phyloP scores from a whole-genome alignment of 805 yeast genomes.

The Candida schatavii region DNA sequence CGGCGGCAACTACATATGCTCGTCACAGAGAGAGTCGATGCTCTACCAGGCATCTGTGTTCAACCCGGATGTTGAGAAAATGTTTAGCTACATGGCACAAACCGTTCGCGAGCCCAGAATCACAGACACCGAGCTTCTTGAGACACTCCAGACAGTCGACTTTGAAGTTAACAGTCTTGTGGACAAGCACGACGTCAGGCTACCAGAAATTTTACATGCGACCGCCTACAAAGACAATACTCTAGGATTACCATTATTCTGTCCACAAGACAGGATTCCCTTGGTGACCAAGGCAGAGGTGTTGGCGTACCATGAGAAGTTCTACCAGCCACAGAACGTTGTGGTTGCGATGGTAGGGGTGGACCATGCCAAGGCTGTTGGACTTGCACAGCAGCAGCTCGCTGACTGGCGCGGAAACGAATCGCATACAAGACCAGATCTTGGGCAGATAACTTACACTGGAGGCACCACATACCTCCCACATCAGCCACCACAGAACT shows the following conservation, averaged over 20 bases:
- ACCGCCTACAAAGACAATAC: slow-evolving; percentile 73
- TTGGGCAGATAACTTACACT: slow-evolving; percentile 57
- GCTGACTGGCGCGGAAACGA: slow-evolving; percentile 50
- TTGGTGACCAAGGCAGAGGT: slow-evolving; percentile 52
- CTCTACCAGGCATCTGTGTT: slow-evolving; percentile 94
- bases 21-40: slow-evolving; percentile 87
- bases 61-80: slow-evolving; percentile 74
- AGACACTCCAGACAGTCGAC: slow-evolving; percentile 67
- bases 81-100: slow-evolving; percentile 74
- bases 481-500: slow-evolving; percentile 35
- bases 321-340: slow-evolving; percentile 75
- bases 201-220: slow-evolving; percentile 88
- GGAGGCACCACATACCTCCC: slow-evolving; percentile 48
- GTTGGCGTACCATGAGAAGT: slow-evolving; percentile 55
- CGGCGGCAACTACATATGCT: slow-evolving; percentile 94
- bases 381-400: slow-evolving; percentile 58
- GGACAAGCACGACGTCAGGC: slow-evolving; percentile 75
- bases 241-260: slow-evolving; percentile 80
- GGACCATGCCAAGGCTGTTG: slow-evolving; percentile 63
- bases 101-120: slow-evolving; percentile 73
- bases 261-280: slow-evolving; percentile 69
- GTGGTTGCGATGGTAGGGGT: slow-evolving; percentile 90
- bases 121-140: slow-evolving; percentile 66
- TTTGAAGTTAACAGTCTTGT: slow-evolving; percentile 83
- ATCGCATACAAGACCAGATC: slow-evolving; percentile 20